These are phyloP conservation scores for Tinospora cordifolia DNA, from an alignment of 164 flowering plant genomes.

Conservation along the genomic window DNA sequence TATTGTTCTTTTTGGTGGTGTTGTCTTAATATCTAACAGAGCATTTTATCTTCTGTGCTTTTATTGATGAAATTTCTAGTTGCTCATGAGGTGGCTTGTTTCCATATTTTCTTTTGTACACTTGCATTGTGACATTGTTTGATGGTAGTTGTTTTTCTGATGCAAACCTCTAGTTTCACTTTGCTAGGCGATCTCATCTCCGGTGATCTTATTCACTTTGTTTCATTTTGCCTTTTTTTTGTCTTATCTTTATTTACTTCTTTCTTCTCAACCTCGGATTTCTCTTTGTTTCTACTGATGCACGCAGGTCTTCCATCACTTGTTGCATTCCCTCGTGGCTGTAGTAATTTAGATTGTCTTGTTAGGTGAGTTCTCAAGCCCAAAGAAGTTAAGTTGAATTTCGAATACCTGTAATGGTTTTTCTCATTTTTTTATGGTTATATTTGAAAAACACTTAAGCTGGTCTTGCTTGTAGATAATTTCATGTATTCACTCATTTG, in stretches of 20 bases:
- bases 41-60: background rate
- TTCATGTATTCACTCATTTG: background rate
- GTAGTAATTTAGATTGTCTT: constrained; percentile 62
- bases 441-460: background rate
- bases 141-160: background rate
- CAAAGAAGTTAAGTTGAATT: background rate
- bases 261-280: background rate
- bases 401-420: background rate
- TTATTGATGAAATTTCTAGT: background rate
- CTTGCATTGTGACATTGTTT: background rate
- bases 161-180: background rate
- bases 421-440: background rate
- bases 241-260: background rate
- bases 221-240: background rate
- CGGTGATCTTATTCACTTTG: too few species aligned
- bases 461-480: background rate
- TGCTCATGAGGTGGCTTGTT: too few species aligned
- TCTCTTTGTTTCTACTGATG: constrained; percentile 1
- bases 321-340: constrained; percentile 61
- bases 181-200: background rate
- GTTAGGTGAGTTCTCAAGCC: constrained; percentile 44
- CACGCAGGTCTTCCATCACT: constrained; percentile 74
- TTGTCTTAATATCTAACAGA: too few species aligned
- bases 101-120: too few species aligned
- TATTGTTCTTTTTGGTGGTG: too few species aligned